Evolutionary conservation across 73 alveolate species (phyloP).

Genomic region (Uronychia binucleata): DNA sequence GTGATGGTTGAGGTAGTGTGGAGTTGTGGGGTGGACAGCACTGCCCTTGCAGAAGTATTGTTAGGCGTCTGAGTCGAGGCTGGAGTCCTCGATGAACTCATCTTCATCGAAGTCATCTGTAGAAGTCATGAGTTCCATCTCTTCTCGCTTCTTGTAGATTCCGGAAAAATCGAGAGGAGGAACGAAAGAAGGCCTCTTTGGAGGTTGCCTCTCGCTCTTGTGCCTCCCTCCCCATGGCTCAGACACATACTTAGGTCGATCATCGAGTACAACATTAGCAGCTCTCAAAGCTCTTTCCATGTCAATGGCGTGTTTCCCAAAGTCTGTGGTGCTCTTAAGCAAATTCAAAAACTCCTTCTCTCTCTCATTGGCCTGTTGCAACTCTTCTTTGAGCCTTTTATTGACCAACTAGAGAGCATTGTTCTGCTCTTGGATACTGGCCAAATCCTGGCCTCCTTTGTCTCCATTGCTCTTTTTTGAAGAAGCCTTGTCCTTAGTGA

Average conservation of each 20-base stretch:
- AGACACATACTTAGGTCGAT: not conserved
- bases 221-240: constrained; percentile 1
- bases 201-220: not conserved
- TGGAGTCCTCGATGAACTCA: not conserved
- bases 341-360: not conserved
- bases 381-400: not conserved
- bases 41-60: not conserved
- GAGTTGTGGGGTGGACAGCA: not conserved
- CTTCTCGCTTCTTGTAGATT: not conserved
- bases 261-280: not conserved
- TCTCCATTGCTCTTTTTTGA: not conserved
- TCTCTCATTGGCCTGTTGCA: not conserved
- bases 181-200: not conserved
- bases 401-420: not conserved
- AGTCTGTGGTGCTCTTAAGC: not conserved
- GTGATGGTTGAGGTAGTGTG: too few relatives aligned
- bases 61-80: not conserved
- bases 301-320: not conserved
- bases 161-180: not conserved
- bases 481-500: too few relatives aligned
- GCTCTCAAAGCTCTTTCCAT: not conserved
- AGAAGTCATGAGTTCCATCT: not conserved
- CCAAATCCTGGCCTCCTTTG: not conserved
- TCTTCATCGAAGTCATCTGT: not conserved
- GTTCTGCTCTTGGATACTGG: not conserved